These are phyloP conservation scores for Lactarius deliciosus DNA, from an alignment of 768 basidiomycete species.

Conservation along the genomic window DNA sequence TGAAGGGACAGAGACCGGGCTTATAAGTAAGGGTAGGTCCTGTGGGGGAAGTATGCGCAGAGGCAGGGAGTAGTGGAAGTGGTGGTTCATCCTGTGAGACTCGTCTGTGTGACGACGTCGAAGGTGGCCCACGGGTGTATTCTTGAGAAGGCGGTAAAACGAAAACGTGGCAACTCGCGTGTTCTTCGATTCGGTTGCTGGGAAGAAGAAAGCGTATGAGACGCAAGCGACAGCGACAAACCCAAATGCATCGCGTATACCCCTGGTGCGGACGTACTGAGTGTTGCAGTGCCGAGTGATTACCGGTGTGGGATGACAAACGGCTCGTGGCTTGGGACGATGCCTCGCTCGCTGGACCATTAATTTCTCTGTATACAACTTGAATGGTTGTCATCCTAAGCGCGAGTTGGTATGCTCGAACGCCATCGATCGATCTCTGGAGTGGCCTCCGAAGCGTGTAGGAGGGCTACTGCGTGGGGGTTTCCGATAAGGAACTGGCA, in stretches of 20 bases:
- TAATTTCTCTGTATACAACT: too few relatives aligned
- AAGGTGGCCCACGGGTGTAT: not conserved
- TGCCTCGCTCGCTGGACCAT: not conserved
- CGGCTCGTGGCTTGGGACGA: slow-evolving; percentile 17
- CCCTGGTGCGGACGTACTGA: not conserved
- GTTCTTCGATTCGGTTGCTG: slow-evolving; percentile 2
- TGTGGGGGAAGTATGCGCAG: not conserved
- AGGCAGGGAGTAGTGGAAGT: slow-evolving; percentile 5
- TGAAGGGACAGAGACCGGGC: not conserved
- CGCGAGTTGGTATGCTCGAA: not conserved
- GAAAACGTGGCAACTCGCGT: slow-evolving; percentile 17
- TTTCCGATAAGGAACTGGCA: not conserved
- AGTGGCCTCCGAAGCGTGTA: not conserved
- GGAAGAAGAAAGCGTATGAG: not conserved
- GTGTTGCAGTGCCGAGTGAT: slow-evolving; percentile 5
- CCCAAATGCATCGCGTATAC: too few relatives aligned
- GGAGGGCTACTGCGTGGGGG: too few relatives aligned
- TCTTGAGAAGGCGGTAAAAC: not conserved
- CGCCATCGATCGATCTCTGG: slow-evolving; percentile 23
- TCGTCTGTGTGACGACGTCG: not conserved
- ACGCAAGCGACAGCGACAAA: too few relatives aligned
- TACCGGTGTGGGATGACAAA: slow-evolving; percentile 7
- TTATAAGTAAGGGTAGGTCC: not conserved
- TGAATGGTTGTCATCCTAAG: not conserved
- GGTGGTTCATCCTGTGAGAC: not conserved